Percentiles rank a stretch among this genome's conserved stretches.
Conservation (phyloP, 345 rosid genomes). For the Murraya koenigii region DNA sequence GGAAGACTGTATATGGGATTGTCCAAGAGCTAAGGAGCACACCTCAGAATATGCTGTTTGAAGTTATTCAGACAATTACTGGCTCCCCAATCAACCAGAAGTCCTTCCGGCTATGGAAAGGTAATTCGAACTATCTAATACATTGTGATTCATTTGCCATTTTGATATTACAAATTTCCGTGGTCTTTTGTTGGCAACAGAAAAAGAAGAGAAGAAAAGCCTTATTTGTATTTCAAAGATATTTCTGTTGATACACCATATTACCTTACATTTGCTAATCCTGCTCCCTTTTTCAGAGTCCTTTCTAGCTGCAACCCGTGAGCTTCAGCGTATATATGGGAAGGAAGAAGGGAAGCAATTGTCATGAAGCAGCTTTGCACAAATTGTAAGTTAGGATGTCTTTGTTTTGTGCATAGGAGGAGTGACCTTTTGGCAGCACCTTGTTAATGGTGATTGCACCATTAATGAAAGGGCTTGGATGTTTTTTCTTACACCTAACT, state of each 20-base stretch:
- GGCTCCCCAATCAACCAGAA: slow-evolving; percentile 58
- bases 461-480: slow-evolving; percentile 11
- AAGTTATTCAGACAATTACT: slow-evolving; percentile 49
- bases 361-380: slow-evolving; percentile 24
- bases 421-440: slow-evolving; percentile 13
- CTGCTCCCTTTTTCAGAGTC: slow-evolving; percentile 34
- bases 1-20: slow-evolving; percentile 56
- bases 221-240: neutral
- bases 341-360: slow-evolving; percentile 40
- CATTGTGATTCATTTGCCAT: slow-evolving; percentile 1
- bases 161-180: neutral
- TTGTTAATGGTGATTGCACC: slow-evolving; percentile 23
- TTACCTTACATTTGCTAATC: neutral
- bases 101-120: slow-evolving; percentile 59
- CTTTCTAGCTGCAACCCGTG: slow-evolving; percentile 54
- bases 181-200: neutral
- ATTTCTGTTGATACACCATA: neutral
- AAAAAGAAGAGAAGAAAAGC: neutral
- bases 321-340: slow-evolving; percentile 62
- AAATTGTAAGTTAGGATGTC: slow-evolving; percentile 33
- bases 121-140: slow-evolving; percentile 23
- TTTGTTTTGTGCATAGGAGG: slow-evolving; percentile 37
- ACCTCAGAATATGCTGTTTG: slow-evolving; percentile 52
- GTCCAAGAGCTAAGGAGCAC: slow-evolving; percentile 64
- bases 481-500: slow-evolving; percentile 13